Base-by-base conservation (phyloP, 805 yeast species). In the Helenozyma baotianmanensis region DNA sequence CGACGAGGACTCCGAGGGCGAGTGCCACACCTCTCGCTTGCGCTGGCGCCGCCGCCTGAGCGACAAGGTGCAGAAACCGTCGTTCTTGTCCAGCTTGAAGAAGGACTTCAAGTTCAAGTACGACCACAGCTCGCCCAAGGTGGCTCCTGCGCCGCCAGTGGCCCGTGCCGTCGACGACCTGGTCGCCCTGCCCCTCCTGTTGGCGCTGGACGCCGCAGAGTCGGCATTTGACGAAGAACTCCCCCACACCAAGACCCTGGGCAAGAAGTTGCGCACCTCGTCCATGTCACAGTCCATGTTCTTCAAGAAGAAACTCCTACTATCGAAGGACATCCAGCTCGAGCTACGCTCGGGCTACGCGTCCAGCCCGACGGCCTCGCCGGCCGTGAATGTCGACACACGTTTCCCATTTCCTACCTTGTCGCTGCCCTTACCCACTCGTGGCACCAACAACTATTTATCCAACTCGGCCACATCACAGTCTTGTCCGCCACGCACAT, bases 1-100 rank as follows among this genome's bases (percentile, higher is more conserved):
- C 17, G 69, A 63, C 40, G 68, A 62, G 23, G 69, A 62, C 32
- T 58, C 60, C 8, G 67, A 62, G 34, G 39, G 50, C 10, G 66
- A 60, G 16, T 34, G 30, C 23, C 28, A 21, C 13, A 9, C 25
- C 9, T 19, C 35, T 14, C 35, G 45, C 6, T 14, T 35, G 2
- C 34, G 32, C 10, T 45, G 46, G 47, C 44, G 44, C 10, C 27
- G 47, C 14, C 39, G 42, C 23, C 39, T 45, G 6, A 39, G 48
- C 25, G 50, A 45, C 9, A 38, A 45, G 30, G 32, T 30, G 16
- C 42, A 34, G 19, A 38, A 37, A 24, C 42, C 42, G 9, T 23
- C 35, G 9, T 36, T 40, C 23, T 34, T 43, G 10, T 17, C 47
- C 9, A 39, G 33, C 14, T 33, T 45, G 31, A 45, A 45, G 22